Evolutionary conservation across 495 filamentous ascomycete genomes (phyloP).

Genomic region (Podospora anserina): DNA sequence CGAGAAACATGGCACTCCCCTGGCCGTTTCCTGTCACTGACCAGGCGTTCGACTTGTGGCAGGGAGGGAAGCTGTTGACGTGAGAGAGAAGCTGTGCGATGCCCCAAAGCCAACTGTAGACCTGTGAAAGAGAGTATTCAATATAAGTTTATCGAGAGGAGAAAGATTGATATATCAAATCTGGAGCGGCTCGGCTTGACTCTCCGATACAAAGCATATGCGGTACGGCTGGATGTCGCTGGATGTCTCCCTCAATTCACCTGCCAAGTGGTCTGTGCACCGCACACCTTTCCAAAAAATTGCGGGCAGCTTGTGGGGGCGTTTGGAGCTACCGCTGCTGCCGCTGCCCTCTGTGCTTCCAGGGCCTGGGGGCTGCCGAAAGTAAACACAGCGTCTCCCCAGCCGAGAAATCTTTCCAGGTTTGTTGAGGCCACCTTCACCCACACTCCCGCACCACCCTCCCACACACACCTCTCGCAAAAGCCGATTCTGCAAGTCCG

Average conservation of each 20-base stretch:
- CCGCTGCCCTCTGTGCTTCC: not conserved
- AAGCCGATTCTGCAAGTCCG: constrained; percentile 22
- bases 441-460: not conserved
- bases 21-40: not conserved
- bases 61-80: not conserved
- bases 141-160: not conserved
- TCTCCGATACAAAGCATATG: no score
- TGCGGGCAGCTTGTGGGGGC: not conserved
- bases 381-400: constrained; percentile 32
- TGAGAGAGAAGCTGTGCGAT: not conserved
- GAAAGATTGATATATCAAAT: not conserved
- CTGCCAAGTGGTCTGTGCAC: not conserved
- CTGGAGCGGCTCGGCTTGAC: not conserved
- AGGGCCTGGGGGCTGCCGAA: constrained; percentile 19
- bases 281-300: not conserved
- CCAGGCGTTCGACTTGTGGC: not conserved
- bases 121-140: not conserved
- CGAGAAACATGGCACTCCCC: not conserved
- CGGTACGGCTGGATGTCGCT: no score
- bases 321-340: not conserved
- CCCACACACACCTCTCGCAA: constrained; percentile 15
- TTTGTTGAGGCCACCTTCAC: constrained; percentile 18
- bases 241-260: not conserved
- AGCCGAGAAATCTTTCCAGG: constrained; percentile 17
- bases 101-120: not conserved